These are phyloP conservation scores for Phlyctochytrium planicorne DNA, from an alignment of 192 early-diverging fungal species.

Conservation along the genomic window DNA sequence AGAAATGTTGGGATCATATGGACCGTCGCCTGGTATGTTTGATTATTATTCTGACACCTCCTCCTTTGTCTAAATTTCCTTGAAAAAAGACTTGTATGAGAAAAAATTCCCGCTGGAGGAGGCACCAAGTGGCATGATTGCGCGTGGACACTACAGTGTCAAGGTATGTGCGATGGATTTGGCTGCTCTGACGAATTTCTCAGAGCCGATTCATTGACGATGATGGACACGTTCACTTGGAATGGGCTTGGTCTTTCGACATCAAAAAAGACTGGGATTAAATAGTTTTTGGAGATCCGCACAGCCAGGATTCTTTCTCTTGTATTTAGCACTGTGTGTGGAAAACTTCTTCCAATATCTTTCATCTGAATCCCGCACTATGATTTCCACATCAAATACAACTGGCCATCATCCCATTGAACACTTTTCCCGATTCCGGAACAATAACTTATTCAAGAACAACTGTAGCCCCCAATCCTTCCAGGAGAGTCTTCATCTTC, in stretches of 20 bases:
- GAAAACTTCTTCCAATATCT: too few species aligned
- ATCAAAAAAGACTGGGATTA: conserved; percentile 90
- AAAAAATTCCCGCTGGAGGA: conserved; percentile 87
- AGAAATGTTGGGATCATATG: conserved; percentile 97
- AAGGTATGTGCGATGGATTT: conserved; percentile 49
- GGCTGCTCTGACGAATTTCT: too few species aligned
- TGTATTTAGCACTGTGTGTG: too few species aligned
- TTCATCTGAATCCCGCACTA: too few species aligned
- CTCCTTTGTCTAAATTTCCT: background rate
- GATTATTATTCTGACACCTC: background rate
- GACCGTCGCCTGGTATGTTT: conserved; percentile 58
- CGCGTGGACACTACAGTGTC: conserved; percentile 88
- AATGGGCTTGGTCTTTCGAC: conserved; percentile 62
- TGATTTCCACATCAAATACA: background rate
- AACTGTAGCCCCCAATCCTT: conserved; percentile 90
- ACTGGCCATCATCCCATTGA: background rate
- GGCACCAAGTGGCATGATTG: conserved; percentile 88
- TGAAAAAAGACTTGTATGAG: conserved; percentile 71
- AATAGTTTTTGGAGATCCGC: background rate
- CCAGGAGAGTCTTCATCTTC: conserved; percentile 93
- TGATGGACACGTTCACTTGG: conserved; percentile 56
- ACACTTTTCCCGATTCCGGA: background rate
- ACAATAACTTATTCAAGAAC: conserved; percentile 84
- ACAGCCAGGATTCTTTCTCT: background rate
- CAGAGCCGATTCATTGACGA: conserved; percentile 83